Evolutionary conservation across 306 rosid genomes (phyloP).

Genomic region (Sesbania bispinosa): DNA sequence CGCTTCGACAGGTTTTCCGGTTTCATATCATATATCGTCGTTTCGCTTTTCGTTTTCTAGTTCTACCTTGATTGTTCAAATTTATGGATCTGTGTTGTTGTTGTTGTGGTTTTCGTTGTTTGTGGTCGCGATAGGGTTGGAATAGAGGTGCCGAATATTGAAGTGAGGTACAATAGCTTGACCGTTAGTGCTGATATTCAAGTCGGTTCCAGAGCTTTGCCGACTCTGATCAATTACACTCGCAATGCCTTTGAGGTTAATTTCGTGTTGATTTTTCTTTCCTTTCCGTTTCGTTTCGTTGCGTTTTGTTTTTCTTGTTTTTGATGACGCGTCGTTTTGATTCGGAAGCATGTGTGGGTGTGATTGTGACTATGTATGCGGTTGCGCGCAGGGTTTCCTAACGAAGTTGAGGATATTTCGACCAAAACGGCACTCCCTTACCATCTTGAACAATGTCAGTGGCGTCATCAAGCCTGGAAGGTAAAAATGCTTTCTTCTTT

Average conservation of each 20-base stretch:
- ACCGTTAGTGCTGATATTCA: conserved; percentile 56
- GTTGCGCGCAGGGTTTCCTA: conserved; percentile 44
- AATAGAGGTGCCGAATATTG: conserved; percentile 61
- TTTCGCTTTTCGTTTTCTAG: neutral
- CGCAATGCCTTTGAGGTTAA: conserved; percentile 61
- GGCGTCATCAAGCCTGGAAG: conserved; percentile 81
- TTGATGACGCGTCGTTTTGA: neutral
- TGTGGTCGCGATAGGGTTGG: conserved; percentile 42
- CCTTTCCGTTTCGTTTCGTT: neutral
- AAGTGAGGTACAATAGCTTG: conserved; percentile 58
- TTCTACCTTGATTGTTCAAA: neutral
- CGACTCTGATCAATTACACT: conserved; percentile 60
- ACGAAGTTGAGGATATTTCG: conserved; percentile 42
- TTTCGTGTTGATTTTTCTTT: neutral
- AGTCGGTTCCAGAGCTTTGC: conserved; percentile 70
- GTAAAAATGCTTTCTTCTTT: conserved; percentile 20
- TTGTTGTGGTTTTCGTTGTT: conserved; percentile 1
- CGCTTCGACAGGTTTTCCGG: conserved; percentile 49
- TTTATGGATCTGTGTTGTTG: neutral
- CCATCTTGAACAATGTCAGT: conserved; percentile 51
- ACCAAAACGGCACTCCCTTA: conserved; percentile 50
- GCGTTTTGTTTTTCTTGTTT: neutral
- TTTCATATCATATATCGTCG: too few species aligned
- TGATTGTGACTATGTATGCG: neutral
- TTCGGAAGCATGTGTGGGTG: neutral